phyloP scores from a whole-genome alignment of 306 rosid genomes.

The Casuarina cunninghamiana region DNA sequence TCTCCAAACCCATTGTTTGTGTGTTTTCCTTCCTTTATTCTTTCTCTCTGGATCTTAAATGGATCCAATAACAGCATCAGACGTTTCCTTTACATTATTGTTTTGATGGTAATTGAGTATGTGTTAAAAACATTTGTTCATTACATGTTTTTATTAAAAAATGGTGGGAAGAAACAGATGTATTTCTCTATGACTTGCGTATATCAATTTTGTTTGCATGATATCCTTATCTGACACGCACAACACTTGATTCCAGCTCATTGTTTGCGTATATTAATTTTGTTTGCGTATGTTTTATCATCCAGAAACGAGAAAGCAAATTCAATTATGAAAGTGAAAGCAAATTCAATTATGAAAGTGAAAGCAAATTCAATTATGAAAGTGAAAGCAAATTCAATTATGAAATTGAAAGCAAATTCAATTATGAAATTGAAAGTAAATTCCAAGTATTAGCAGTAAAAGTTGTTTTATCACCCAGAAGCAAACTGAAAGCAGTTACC shows the following conservation, averaged over 20 bases:
- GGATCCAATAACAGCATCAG: neutral
- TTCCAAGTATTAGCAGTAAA: too few relatives aligned
- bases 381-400: too few relatives aligned
- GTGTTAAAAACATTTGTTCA: neutral
- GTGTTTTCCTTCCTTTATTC: neutral
- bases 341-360: too few relatives aligned
- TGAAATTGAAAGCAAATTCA: too few relatives aligned
- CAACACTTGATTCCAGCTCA: slow-evolving; percentile 67
- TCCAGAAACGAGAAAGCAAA: too few relatives aligned
- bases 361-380: too few relatives aligned
- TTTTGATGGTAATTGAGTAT: neutral
- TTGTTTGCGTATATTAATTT: slow-evolving; percentile 44
- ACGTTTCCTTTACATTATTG: neutral
- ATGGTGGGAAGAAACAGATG: neutral
- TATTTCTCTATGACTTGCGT: neutral
- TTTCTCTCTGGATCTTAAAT: neutral
- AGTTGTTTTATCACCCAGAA: too few relatives aligned
- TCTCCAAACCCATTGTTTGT: neutral
- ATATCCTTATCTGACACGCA: slow-evolving; percentile 21
- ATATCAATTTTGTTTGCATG: neutral
- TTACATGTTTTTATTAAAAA: neutral
- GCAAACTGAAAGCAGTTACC: too few relatives aligned
- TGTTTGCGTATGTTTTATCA: too few relatives aligned
- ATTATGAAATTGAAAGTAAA: too few relatives aligned
- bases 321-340: too few relatives aligned